phyloP scores from a whole-genome alignment of 139 green algal species.

The Tetradesmus lagerheimii region DNA sequence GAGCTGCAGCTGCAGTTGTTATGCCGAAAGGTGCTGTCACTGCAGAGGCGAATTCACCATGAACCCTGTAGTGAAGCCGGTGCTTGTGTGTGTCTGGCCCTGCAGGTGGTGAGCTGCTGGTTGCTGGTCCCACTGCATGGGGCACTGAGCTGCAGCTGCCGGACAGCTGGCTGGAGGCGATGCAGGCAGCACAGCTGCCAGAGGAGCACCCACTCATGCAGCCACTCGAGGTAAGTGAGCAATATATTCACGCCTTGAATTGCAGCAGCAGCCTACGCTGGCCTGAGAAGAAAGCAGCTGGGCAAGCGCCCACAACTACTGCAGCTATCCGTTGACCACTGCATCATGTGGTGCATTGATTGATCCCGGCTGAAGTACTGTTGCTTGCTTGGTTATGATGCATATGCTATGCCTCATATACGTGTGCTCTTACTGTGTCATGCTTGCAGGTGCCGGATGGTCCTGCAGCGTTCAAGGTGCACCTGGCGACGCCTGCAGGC shows the following conservation, averaged over 20 bases:
- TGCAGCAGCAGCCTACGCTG: not conserved
- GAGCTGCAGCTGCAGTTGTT: conserved; percentile 41
- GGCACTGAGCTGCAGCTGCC: conserved; percentile 39
- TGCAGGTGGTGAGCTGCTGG: conserved; percentile 14
- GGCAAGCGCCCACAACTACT: too few relatives aligned
- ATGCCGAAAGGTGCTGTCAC: too few relatives aligned
- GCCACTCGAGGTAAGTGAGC: not conserved
- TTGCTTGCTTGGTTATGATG: too few relatives aligned
- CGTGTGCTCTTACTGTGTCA: not conserved
- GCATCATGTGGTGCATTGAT: too few relatives aligned
- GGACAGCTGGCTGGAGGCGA: conserved; percentile 9
- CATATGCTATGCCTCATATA: too few relatives aligned
- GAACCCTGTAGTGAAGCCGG: not conserved
- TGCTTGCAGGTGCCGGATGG: conserved; percentile 25
- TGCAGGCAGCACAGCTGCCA: conserved; percentile 3
- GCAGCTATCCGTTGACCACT: too few relatives aligned
- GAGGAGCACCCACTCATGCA: conserved; percentile 20
- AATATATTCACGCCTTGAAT: too few relatives aligned
- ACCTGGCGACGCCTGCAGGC: conserved; percentile 34
- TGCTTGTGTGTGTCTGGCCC: too few relatives aligned
- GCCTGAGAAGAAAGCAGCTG: too few relatives aligned
- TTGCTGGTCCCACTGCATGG: conserved; percentile 13
- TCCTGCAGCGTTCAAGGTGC: conserved; percentile 37
- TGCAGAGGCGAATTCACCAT: not conserved
- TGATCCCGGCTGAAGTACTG: too few relatives aligned